Evolutionary conservation across 192 early-diverging fungal genomes (phyloP).

Genomic region (Dimargaris cristalligena): DNA sequence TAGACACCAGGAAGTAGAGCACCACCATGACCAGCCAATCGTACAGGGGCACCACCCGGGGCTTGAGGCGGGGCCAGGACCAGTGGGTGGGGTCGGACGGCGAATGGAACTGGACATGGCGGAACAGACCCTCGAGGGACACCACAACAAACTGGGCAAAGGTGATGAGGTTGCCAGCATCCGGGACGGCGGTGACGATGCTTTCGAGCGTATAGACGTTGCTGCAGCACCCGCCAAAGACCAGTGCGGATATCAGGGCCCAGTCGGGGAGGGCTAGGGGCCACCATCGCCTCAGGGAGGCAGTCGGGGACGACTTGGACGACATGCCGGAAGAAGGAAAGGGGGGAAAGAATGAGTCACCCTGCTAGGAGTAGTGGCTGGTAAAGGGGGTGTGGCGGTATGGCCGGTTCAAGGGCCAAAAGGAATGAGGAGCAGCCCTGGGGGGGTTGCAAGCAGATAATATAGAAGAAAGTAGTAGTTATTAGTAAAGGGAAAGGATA

Average conservation of each 20-base stretch:
- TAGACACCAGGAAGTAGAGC: conserved; percentile 59
- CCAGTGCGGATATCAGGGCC: conserved; percentile 42
- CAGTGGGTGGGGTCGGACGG: conserved; percentile 9
- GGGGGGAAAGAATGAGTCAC: too few relatives aligned
- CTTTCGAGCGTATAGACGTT: conserved; percentile 74
- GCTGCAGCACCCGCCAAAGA: conserved; percentile 81
- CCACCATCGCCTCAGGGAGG: background rate
- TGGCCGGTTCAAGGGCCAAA: too few relatives aligned
- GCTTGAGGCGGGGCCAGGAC: conserved; percentile 30
- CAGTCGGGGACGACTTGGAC: too few relatives aligned
- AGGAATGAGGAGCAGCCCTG: too few relatives aligned
- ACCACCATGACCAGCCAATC: conserved; percentile 61
- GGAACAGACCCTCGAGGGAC: conserved; percentile 43
- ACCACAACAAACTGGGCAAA: conserved; percentile 69
- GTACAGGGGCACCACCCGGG: conserved; percentile 43
- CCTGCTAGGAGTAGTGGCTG: too few relatives aligned
- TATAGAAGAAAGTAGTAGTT: too few relatives aligned
- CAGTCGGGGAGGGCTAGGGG: conserved; percentile 21
- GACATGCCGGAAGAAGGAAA: too few relatives aligned
- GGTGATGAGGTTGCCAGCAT: conserved; percentile 62
- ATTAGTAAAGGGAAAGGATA: too few relatives aligned
- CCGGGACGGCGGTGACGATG: conserved; percentile 38
- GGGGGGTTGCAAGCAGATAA: too few relatives aligned
- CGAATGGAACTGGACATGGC: conserved; percentile 31
- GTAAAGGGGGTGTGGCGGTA: too few relatives aligned